These are phyloP conservation scores for Cladosporium sp. DNA, from an alignment of 2,329 filamentous ascomycete species.

Conservation along the genomic window DNA sequence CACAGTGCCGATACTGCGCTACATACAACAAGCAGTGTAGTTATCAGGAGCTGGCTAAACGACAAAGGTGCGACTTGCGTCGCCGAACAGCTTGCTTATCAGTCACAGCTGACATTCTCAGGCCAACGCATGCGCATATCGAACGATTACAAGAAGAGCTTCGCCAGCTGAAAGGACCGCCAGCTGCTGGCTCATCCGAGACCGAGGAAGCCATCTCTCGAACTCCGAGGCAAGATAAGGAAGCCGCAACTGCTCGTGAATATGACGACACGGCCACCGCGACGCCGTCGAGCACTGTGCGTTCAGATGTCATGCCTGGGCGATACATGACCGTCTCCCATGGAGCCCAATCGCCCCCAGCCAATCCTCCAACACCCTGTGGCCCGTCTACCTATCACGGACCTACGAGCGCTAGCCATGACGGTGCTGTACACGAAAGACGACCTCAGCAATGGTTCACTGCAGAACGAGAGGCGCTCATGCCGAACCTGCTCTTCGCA, in stretches of 20 bases:
- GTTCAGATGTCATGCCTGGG: neutral
- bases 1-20: conserved; percentile 6
- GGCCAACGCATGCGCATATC: conserved; percentile 5
- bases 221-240: too few species aligned
- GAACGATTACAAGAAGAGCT: conserved; percentile 5
- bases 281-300: too few species aligned
- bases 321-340: conserved; percentile 1
- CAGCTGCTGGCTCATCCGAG: too few species aligned
- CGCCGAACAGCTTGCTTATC: neutral
- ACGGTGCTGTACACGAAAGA: conserved; percentile 4
- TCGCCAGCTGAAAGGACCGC: conserved; percentile 7
- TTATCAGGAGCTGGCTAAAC: conserved; percentile 4
- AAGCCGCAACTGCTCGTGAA: too few species aligned
- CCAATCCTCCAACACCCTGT: conserved; percentile 1
- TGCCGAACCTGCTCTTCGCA: conserved; percentile 34
- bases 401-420: conserved; percentile 8
- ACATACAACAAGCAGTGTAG: conserved; percentile 5
- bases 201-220: too few species aligned
- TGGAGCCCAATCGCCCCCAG: neutral
- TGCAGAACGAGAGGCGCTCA: conserved; percentile 3
- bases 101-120: neutral
- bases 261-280: too few species aligned
- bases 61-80: neutral
- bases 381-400: conserved; percentile 8
- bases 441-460: conserved; percentile 6